Evolutionary conservation across 345 rosid species (phyloP).

Genomic region (Mallotus nudiflorus): DNA sequence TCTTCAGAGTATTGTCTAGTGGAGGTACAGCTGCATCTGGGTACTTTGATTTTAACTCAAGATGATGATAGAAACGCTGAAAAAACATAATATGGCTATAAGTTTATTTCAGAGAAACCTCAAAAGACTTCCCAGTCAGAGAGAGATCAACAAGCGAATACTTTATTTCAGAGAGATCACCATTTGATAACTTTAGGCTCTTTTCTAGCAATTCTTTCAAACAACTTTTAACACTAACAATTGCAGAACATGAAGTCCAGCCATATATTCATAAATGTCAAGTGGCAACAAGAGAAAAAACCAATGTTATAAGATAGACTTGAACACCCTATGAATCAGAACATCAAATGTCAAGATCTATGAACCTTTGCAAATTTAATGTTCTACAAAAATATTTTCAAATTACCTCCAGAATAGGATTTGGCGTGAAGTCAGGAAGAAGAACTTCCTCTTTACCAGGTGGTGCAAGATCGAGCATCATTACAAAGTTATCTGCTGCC

Average conservation of each 20-base stretch:
- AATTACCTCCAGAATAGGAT: slow-evolving; percentile 80
- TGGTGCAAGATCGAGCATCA: slow-evolving; percentile 83
- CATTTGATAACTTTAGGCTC: not conserved
- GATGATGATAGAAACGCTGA: slow-evolving; percentile 73
- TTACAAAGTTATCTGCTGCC: slow-evolving; percentile 76
- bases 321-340: too few species aligned
- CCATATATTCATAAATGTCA: not conserved
- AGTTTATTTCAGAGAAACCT: slow-evolving; percentile 22
- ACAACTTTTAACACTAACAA: not conserved
- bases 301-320: too few species aligned
- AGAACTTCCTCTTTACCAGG: slow-evolving; percentile 60
- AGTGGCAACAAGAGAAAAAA: too few species aligned
- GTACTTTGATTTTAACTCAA: slow-evolving; percentile 75
- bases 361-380: not conserved
- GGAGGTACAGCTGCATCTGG: slow-evolving; percentile 78
- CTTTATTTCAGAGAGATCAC: not conserved
- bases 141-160: not conserved
- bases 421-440: slow-evolving; percentile 79
- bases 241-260: not conserved
- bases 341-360: not conserved
- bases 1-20: slow-evolving; percentile 69
- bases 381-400: not conserved
- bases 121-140: not conserved
- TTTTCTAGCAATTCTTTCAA: not conserved
- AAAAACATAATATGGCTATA: slow-evolving; percentile 24